Evolutionary conservation across 164 flowering plant genomes (phyloP), one percentile per base, ranked within the genome.

Genomic region (Annona squamosa): DNA sequence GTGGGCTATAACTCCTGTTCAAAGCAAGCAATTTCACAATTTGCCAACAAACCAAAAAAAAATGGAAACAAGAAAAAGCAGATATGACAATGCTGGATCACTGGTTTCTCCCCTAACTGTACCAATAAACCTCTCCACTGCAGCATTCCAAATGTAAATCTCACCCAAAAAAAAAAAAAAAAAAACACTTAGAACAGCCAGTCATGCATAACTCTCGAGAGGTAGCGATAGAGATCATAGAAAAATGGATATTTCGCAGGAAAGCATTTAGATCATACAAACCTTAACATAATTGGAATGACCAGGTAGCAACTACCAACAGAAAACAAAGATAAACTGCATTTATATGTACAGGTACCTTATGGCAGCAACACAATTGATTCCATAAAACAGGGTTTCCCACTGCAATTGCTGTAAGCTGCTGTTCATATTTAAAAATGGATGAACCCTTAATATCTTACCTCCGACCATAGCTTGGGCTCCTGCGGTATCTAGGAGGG

Each of bases 391-490:
- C 37, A 26, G 37, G 37, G 37, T 26, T 26, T 26, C 37, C 37
- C 37, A 26, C 37, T 26, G 37, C 37, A 26, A 1, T 26, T 52
- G 59, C 1, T 52, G 10, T 48, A 9, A 52, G 13, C 59, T 52
- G 9, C 13, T 1, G 52, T 46, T 12, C 52, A 5, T 41, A 26
- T 65, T 45, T 48, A 64, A 19, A 10, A 64, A 26, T 26, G 37
- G 37, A 26, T 26, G 37, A 26, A 26, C 37, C 37, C 37, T 37
- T 64, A 19, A 19, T n/a, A 67, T 63, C 12, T 75, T 69, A 93
- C 98, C 97, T 93, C 67, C 97, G 83, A 63, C 97, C 98, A 86
- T 91, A 93, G 76, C 95, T 93, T 70, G 98, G 97, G 77, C 98
- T 93, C 68, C 92, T 76, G 42, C 98, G 91, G 48, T 89, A 87